Evolutionary conservation across 2,329 filamentous ascomycete genomes (phyloP).

Genomic region (Diaporthe citri): DNA sequence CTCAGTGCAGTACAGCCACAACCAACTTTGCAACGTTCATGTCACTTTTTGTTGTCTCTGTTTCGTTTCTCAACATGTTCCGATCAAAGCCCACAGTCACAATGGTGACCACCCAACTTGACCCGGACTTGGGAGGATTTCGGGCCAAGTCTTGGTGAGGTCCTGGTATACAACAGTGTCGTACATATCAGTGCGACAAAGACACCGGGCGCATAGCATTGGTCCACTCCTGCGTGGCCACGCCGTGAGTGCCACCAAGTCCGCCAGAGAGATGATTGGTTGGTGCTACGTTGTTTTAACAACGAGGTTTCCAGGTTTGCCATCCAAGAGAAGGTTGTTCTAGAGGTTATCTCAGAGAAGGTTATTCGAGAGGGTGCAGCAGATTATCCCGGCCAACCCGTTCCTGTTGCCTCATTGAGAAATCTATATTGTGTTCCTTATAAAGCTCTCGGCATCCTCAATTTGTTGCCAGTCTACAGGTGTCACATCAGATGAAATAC

Average conservation of each 20-base stretch:
- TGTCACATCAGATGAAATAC: conserved; percentile 8
- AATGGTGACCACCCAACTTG: background rate
- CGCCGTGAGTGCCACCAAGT: background rate
- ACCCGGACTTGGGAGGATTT: background rate
- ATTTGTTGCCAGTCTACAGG: background rate
- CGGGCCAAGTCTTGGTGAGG: background rate
- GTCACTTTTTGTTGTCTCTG: background rate
- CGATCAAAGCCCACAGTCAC: too few relatives aligned
- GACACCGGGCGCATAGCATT: background rate
- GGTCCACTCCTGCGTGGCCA: background rate
- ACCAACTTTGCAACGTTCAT: too few relatives aligned
- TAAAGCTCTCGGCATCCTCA: background rate
- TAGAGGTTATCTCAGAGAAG: background rate
- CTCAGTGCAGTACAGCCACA: background rate
- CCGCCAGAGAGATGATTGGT: too few relatives aligned
- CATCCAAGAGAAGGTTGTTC: background rate
- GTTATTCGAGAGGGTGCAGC: background rate
- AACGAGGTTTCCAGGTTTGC: background rate
- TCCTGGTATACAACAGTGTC: background rate
- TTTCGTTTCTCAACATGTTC: background rate
- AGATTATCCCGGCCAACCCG: background rate
- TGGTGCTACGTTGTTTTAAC: background rate
- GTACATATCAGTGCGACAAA: background rate
- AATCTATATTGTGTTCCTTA: background rate
- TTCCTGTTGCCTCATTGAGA: background rate